phyloP scores from a whole-genome alignment of 2,329 filamentous ascomycete species.

The Zarea fungicola region DNA sequence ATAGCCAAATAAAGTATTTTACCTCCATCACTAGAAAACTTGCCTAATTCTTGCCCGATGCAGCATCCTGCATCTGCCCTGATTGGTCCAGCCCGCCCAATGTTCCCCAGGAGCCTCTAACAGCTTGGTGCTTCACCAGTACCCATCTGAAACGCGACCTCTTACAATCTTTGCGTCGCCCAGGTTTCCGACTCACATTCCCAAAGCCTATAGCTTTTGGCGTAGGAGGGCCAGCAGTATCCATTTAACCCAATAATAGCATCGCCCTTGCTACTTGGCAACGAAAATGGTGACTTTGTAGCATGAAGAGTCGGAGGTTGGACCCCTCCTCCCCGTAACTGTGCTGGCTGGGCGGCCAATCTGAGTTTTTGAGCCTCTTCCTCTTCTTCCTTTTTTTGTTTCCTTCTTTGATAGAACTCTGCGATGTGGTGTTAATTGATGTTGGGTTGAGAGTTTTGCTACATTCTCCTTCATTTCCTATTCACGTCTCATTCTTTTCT shows the following conservation, averaged over 20 bases:
- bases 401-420: constrained; percentile 17
- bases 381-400: constrained; percentile 17
- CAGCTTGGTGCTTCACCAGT: not conserved
- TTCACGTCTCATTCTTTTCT: not conserved
- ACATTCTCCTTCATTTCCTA: too few species aligned
- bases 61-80: not conserved
- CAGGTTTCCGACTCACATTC: not conserved
- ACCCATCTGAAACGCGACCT: constrained; percentile 9
- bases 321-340: not conserved
- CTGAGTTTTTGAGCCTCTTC: not conserved
- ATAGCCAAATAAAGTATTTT: too few species aligned
- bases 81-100: not conserved
- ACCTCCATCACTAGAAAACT: too few species aligned
- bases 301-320: not conserved
- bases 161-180: not conserved
- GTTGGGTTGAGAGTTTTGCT: too few species aligned
- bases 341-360: not conserved
- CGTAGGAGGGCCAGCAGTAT: not conserved
- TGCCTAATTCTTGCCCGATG: too few species aligned
- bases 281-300: not conserved
- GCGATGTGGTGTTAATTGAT: not conserved
- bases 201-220: too few species aligned
- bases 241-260: not conserved
- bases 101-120: not conserved
- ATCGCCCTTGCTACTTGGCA: constrained; percentile 8